phyloP scores from a whole-genome alignment of 108 stramenopile genomes.

The Conticribra guillardii region DNA sequence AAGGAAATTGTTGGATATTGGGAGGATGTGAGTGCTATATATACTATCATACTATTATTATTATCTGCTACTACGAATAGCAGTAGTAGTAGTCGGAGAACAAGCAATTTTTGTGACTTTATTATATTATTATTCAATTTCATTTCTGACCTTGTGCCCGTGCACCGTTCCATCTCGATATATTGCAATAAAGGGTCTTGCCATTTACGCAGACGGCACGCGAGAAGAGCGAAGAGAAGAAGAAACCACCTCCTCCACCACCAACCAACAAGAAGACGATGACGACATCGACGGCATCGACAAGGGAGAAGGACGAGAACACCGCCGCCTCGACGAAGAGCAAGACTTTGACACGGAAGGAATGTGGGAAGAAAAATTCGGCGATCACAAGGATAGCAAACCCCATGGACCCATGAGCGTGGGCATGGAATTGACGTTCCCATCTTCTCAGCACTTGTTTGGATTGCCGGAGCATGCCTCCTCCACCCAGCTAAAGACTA shows the following conservation, averaged over 20 bases:
- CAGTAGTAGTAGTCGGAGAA: too few relatives aligned
- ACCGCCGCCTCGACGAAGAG: constrained; percentile 64
- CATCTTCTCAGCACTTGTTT: constrained; percentile 79
- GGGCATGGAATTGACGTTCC: constrained; percentile 94
- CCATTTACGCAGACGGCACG: constrained; percentile 89
- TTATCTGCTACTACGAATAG: too few relatives aligned
- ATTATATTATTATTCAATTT: too few relatives aligned
- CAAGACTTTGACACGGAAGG: constrained; percentile 78
- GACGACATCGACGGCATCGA: constrained; percentile 44
- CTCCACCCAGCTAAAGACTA: constrained; percentile 84
- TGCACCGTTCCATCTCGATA: too few relatives aligned
- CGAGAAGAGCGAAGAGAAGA: constrained; percentile 71
- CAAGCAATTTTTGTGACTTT: too few relatives aligned
- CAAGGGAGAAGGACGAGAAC: constrained; percentile 56
- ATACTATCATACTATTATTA: too few relatives aligned
- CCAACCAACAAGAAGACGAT: constrained; percentile 46
- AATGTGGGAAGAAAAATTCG: constrained; percentile 94
- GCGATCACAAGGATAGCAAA: constrained; percentile 88
- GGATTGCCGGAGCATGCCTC: constrained; percentile 99
- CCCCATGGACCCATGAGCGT: constrained; percentile 95
- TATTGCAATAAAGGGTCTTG: too few relatives aligned
- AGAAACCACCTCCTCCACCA: not conserved
- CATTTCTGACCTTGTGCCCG: too few relatives aligned
- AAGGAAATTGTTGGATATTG: constrained; percentile 92
- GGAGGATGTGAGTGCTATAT: constrained; percentile 81